Evolutionary conservation across 2,329 filamentous ascomycete genomes (phyloP).

Genomic region (Fusarium mundagurra): DNA sequence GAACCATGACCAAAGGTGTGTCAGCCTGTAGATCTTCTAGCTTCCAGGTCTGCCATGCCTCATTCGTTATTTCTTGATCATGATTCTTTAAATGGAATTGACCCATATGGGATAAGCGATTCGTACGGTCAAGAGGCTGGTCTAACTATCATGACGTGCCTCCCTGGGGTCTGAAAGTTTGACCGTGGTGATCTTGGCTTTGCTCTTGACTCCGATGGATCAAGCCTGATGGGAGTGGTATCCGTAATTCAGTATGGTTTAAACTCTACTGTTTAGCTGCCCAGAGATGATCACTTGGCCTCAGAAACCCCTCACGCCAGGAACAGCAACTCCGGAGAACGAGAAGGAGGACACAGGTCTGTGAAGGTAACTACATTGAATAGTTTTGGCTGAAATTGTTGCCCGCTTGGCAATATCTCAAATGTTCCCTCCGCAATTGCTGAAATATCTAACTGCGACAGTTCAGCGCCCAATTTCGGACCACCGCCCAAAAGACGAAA

Average conservation of each 20-base stretch:
- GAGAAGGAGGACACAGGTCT: not conserved
- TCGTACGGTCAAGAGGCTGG: conserved; percentile 3
- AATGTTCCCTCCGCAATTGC: conserved; percentile 1
- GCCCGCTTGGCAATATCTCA: conserved; percentile 2
- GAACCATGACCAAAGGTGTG: conserved; percentile 36
- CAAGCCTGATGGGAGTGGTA: not conserved
- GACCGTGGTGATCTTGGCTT: not conserved
- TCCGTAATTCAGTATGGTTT: conserved; percentile 10
- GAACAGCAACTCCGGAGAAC: conserved; percentile 21
- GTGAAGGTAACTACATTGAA: not conserved
- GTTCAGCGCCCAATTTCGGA: conserved; percentile 17
- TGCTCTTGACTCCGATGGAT: conserved; percentile 7
- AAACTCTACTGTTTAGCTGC: conserved; percentile 27
- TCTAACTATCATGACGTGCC: conserved; percentile 17
- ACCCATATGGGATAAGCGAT: conserved; percentile 1
- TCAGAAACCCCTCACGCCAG: conserved; percentile 28
- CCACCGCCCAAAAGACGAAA: conserved; percentile 27
- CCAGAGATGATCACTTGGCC: conserved; percentile 13
- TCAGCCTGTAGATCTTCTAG: conserved; percentile 31
- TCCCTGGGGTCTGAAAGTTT: not conserved
- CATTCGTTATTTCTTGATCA: conserved; percentile 14
- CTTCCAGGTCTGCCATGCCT: conserved; percentile 1
- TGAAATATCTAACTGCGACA: conserved; percentile 9
- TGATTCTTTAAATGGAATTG: conserved; percentile 1
- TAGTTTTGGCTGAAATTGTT: not conserved